Conservation (phyloP, 306 rosid species). For the Hippophae rhamnoides region DNA sequence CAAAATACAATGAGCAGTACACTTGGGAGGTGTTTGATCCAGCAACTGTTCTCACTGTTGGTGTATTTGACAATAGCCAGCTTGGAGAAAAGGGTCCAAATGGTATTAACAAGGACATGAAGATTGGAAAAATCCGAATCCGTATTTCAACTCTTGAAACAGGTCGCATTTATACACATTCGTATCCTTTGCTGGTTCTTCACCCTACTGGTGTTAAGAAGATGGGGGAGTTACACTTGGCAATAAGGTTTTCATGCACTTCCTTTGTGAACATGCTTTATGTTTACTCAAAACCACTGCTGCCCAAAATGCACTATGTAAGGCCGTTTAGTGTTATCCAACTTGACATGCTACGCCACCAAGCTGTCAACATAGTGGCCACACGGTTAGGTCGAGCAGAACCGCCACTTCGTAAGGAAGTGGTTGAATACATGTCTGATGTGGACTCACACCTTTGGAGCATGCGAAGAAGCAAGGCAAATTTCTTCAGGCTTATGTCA, state of each 20-base stretch:
- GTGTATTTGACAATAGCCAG: slow-evolving; percentile 46
- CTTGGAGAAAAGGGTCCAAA: slow-evolving; percentile 30
- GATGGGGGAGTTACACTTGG: slow-evolving; percentile 45
- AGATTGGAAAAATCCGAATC: slow-evolving; percentile 43
- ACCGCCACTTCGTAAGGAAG: slow-evolving; percentile 43
- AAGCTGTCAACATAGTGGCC: slow-evolving; percentile 42
- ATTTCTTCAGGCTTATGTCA: slow-evolving; percentile 35
- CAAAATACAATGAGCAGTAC: slow-evolving; percentile 46
- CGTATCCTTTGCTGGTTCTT: slow-evolving; percentile 41
- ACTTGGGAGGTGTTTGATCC: slow-evolving; percentile 56
- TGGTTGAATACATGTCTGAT: slow-evolving; percentile 52
- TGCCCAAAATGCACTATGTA: slow-evolving; percentile 49
- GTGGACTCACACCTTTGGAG: slow-evolving; percentile 52
- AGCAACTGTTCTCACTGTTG: slow-evolving; percentile 38
- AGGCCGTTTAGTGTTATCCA: slow-evolving; percentile 32
- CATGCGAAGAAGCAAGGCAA: slow-evolving; percentile 42
- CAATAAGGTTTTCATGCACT: slow-evolving; percentile 45
- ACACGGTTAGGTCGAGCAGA: slow-evolving; percentile 38
- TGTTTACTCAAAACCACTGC: slow-evolving; percentile 32
- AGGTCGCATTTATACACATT: slow-evolving; percentile 42
- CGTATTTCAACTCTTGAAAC: slow-evolving; percentile 45
- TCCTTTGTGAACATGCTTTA: slow-evolving; percentile 36
- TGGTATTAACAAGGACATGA: slow-evolving; percentile 22
- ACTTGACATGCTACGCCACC: slow-evolving; percentile 42
- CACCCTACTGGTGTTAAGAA: slow-evolving; percentile 41